Percentiles rank a stretch among this genome's conserved stretches.
phyloP scores from a whole-genome alignment of 306 rosid genomes.

The Trichosanthes truncata region DNA sequence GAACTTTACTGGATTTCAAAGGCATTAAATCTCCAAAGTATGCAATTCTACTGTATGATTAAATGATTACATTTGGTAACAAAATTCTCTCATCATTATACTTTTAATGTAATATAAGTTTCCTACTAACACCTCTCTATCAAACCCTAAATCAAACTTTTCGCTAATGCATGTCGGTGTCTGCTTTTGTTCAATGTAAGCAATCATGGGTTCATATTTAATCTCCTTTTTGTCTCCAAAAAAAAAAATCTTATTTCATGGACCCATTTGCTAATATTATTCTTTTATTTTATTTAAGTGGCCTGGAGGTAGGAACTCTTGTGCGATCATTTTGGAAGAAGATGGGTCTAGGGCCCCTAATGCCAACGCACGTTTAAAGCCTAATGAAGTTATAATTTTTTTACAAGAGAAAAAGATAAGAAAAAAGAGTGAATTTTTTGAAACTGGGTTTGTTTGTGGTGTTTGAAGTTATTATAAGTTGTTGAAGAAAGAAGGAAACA shows the following conservation, averaged over 20 bases:
- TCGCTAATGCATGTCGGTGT: conserved; percentile 48
- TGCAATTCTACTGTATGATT: conserved; percentile 44
- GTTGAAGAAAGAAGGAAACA: conserved; percentile 24
- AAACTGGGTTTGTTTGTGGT: background rate
- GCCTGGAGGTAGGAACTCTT: background rate
- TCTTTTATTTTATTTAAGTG: background rate
- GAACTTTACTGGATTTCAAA: conserved; percentile 16
- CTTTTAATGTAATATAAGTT: conserved; percentile 11
- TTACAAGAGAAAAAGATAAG: no score
- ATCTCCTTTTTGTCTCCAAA: conserved; percentile 25
- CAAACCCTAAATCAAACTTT: conserved; percentile 7
- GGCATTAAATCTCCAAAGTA: conserved; percentile 25
- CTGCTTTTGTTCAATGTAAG: conserved; percentile 24
- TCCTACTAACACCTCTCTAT: conserved; percentile 13
- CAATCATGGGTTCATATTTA: conserved; percentile 29
- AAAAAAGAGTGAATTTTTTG: no score
- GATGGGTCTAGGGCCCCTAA: background rate
- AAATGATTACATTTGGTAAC: conserved; percentile 28
- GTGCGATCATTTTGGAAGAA: background rate
- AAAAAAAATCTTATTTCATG: conserved; percentile 20
- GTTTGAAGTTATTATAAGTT: conserved; percentile 8
- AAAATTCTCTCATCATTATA: background rate
- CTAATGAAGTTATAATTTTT: background rate
- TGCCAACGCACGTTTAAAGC: background rate
- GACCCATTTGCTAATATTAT: background rate